A percentile compares a stretch with the other conserved stretches of the same genome.
These are phyloP conservation scores for Cyberlindnera maclurae DNA, from an alignment of 805 yeast genomes.

Conservation along the genomic window DNA sequence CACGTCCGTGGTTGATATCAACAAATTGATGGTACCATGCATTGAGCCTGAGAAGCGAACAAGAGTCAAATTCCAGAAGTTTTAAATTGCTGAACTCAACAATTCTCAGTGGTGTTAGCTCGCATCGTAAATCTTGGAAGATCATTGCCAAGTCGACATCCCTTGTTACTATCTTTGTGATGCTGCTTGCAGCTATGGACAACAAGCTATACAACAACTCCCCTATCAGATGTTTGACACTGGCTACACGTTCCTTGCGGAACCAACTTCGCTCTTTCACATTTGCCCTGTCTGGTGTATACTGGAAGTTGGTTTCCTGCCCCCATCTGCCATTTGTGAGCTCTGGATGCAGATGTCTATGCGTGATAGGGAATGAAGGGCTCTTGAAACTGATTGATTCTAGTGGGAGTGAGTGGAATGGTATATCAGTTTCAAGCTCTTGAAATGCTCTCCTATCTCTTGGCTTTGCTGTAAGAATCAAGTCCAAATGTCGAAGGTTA, in stretches of 20 bases:
- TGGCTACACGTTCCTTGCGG: too few species aligned
- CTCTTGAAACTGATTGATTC: not conserved
- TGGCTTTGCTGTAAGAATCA: not conserved
- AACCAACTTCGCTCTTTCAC: not conserved
- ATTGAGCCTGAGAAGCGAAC: not conserved
- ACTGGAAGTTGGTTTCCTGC: too few species aligned
- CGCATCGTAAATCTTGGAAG: not conserved
- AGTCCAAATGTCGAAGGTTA: slow-evolving; percentile 5
- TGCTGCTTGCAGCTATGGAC: not conserved
- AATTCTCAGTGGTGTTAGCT: too few species aligned
- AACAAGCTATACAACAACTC: not conserved
- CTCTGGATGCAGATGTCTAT: not conserved
- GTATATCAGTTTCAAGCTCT: not conserved
- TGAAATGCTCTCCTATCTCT: not conserved
- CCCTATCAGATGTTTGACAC: not conserved
- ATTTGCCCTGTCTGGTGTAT: not conserved
- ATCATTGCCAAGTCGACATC: not conserved
- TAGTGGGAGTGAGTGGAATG: not conserved
- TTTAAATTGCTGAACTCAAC: slow-evolving; percentile 2
- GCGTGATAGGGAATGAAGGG: not conserved
- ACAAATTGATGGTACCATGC: not conserved
- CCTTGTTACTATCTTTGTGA: not conserved
- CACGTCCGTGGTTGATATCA: not conserved
- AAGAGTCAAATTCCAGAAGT: slow-evolving; percentile 2
- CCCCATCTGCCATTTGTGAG: not conserved